These are phyloP conservation scores for Macaranga tanarius DNA, from an alignment of 441 rosid species.

Conservation along the genomic window DNA sequence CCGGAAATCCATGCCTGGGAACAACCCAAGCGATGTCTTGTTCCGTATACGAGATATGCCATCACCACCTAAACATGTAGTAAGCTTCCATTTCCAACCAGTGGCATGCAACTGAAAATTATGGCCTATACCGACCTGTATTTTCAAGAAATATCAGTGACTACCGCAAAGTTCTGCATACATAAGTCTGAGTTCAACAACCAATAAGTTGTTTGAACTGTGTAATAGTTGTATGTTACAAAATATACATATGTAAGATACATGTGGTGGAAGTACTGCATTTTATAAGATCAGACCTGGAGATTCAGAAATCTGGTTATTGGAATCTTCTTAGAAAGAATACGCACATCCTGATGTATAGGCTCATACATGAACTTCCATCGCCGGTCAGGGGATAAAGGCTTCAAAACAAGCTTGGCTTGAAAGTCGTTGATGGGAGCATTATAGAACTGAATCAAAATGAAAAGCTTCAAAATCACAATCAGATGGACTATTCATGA, in stretches of 20 bases:
- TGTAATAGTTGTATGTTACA: background rate
- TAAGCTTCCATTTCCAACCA: conserved; percentile 94
- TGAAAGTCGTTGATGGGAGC: conserved; percentile 83
- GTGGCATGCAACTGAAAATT: conserved; percentile 74
- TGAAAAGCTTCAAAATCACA: conserved; percentile 17
- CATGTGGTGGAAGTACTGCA: background rate
- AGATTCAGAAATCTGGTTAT: conserved; percentile 78
- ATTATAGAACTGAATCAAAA: conserved; percentile 65
- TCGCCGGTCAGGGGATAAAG: conserved; percentile 60
- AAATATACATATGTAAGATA: background rate
- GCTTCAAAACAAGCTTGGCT: conserved; percentile 82
- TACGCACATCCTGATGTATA: conserved; percentile 57
- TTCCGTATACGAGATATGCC: conserved; percentile 75
- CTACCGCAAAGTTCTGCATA: conserved; percentile 3
- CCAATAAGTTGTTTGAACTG: conserved; percentile 1
- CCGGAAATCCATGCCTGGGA: conserved; percentile 83
- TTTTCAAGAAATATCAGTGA: conserved; percentile 12
- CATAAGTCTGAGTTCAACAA: background rate
- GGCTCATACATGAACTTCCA: conserved; percentile 93
- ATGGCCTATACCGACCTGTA: conserved; percentile 83
- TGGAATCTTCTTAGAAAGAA: conserved; percentile 85
- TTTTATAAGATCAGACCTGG: conserved; percentile 50
- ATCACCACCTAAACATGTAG: conserved; percentile 81
- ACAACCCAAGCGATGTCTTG: conserved; percentile 73
- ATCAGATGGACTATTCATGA: conserved; percentile 14